Evolutionary conservation across 192 early-diverging fungal species (phyloP).

Genomic region (Paraglomus brasilianum): DNA sequence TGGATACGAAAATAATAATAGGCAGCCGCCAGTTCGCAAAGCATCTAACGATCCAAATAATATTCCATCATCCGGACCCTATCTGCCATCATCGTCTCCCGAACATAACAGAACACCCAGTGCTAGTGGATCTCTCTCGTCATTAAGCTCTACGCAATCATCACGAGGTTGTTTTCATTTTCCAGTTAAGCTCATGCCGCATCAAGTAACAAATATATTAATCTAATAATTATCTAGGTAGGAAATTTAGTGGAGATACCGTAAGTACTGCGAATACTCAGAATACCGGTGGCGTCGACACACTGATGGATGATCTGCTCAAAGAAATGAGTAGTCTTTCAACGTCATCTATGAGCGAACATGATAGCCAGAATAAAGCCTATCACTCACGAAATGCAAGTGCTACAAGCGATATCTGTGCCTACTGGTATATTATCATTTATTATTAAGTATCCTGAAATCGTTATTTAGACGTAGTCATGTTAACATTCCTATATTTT

Average conservation of each 20-base stretch:
- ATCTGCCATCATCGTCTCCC: not conserved
- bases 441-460: not conserved
- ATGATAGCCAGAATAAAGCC: not conserved
- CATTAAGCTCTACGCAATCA: not conserved
- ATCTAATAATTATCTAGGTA: too few species aligned
- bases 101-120: not conserved
- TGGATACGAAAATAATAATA: not conserved
- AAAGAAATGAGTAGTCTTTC: slow-evolving; percentile 43
- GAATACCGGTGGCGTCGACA: slow-evolving; percentile 38
- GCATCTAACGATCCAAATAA: slow-evolving; percentile 12
- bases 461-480: not conserved
- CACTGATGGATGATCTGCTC: slow-evolving; percentile 45
- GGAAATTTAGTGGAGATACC: too few species aligned
- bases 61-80: not conserved
- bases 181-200: too few species aligned
- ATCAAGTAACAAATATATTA: too few species aligned
- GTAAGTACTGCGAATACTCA: not conserved
- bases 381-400: not conserved
- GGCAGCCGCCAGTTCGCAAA: not conserved
- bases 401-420: slow-evolving; percentile 41
- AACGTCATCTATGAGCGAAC: slow-evolving; percentile 31
- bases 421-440: slow-evolving; percentile 49
- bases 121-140: not conserved
- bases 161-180: too few species aligned
- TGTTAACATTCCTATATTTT: not conserved